Evolutionary conservation across 1,284 basidiomycete genomes (phyloP).

Genomic region (Tilletiopsis washingtonensis): DNA sequence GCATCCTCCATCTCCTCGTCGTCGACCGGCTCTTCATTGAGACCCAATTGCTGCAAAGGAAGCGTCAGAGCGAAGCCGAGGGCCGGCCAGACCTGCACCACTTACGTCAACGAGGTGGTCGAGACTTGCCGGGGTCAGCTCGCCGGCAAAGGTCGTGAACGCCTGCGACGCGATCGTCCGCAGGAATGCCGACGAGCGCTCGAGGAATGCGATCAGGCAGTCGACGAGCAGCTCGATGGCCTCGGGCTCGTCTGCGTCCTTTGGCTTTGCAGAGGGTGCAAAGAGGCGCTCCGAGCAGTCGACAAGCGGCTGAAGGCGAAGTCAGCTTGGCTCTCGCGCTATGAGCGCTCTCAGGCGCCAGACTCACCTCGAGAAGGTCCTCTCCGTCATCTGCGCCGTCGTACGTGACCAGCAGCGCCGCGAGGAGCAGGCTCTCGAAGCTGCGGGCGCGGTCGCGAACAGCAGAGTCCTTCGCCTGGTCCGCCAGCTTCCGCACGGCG

Average conservation of each 20-base stretch:
- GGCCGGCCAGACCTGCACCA: too few relatives aligned
- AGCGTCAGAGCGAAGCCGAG: too few relatives aligned
- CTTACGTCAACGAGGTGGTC: constrained; percentile 75
- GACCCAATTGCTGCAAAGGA: too few relatives aligned
- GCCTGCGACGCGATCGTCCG: constrained; percentile 72
- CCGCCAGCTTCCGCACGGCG: too few relatives aligned
- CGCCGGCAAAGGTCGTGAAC: constrained; percentile 66
- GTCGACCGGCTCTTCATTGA: constrained; percentile 13
- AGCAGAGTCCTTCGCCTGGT: too few relatives aligned
- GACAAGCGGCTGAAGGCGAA: constrained; percentile 39
- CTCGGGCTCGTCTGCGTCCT: constrained; percentile 50
- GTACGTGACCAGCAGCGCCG: too few relatives aligned
- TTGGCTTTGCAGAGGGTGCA: constrained; percentile 8
- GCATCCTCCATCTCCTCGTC: constrained; percentile 46
- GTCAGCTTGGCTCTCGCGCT: too few relatives aligned
- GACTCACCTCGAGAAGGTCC: neutral
- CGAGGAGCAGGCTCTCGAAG: too few relatives aligned
- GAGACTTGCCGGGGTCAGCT: constrained; percentile 66
- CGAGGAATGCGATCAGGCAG: constrained; percentile 76
- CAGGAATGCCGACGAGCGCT: constrained; percentile 73
- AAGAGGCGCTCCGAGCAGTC: constrained; percentile 37
- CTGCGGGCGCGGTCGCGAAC: too few relatives aligned
- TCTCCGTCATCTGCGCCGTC: neutral
- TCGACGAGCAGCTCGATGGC: constrained; percentile 81
- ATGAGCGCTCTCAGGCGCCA: constrained; percentile 8